Conservation (phyloP, 805 yeast species). For the Priceomyces fermenticarens region DNA sequence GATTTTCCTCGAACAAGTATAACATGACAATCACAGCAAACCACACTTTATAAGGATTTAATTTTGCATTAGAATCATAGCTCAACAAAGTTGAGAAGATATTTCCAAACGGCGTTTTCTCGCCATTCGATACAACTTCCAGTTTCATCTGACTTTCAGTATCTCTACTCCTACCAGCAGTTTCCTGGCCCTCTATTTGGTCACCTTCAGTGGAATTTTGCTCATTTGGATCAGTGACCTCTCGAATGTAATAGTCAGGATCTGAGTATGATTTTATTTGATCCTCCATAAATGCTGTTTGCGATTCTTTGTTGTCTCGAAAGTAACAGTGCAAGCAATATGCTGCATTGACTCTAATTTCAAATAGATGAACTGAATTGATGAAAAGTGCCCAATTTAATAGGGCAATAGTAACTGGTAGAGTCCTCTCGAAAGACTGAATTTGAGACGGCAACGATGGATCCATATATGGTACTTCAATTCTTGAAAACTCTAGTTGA, state of each 20-base stretch:
- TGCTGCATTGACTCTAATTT: slow-evolving; percentile 72
- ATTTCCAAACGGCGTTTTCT: slow-evolving; percentile 47
- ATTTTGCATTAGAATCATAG: slow-evolving; percentile 57
- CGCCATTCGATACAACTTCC: not conserved
- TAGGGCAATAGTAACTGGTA: slow-evolving; percentile 74
- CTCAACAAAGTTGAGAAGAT: slow-evolving; percentile 70
- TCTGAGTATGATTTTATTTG: slow-evolving; percentile 49
- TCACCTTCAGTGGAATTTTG: slow-evolving; percentile 8
- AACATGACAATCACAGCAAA: slow-evolving; percentile 70
- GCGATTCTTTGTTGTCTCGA: slow-evolving; percentile 58
- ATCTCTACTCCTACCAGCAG: not conserved
- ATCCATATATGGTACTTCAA: slow-evolving; percentile 91
- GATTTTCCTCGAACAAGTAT: slow-evolving; percentile 55
- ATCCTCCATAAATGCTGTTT: slow-evolving; percentile 58
- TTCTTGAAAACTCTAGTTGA: slow-evolving; percentile 69
- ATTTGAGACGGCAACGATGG: slow-evolving; percentile 55
- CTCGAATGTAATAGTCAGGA: slow-evolving; percentile 18
- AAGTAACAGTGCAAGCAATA: slow-evolving; percentile 67
- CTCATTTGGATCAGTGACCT: not conserved
- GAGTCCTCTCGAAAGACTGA: slow-evolving; percentile 28
- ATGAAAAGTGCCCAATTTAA: slow-evolving; percentile 78
- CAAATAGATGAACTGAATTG: slow-evolving; percentile 83
- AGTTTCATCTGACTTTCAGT: not conserved
- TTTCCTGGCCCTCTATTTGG: slow-evolving; percentile 4
- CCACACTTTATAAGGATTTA: slow-evolving; percentile 88